phyloP scores from a whole-genome alignment of 225 moss, liverwort and hornwort genomes.

The Polytrichum commune region DNA sequence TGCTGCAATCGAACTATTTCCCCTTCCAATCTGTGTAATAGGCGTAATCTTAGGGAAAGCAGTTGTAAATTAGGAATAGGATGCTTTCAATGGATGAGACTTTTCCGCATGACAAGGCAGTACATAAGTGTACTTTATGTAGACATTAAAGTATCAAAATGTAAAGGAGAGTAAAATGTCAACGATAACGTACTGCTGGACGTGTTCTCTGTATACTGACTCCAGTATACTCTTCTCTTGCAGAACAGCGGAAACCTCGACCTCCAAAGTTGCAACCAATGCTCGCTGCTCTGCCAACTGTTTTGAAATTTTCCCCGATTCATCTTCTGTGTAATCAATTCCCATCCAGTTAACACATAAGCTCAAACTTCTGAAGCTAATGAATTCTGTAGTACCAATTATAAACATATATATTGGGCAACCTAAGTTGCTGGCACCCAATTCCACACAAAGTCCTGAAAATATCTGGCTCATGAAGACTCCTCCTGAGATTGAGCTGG shows the following conservation, averaged over 20 bases:
- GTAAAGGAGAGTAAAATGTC: background rate
- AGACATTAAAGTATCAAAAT: too few species aligned
- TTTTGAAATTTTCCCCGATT: conserved; percentile 33
- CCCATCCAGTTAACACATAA: too few species aligned
- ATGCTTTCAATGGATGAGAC: too few species aligned
- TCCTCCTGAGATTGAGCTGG: background rate
- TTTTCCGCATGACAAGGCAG: too few species aligned
- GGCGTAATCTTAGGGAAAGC: background rate
- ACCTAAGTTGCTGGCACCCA: too few species aligned
- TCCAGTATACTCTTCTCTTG: conserved; percentile 50
- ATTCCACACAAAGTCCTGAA: too few species aligned
- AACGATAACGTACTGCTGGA: conserved; percentile 26
- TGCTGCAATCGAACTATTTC: conserved; percentile 36
- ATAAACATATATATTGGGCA: too few species aligned
- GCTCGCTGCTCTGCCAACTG: conserved; percentile 45
- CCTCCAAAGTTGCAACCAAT: conserved; percentile 44
- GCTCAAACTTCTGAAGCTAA: too few species aligned
- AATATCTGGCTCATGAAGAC: background rate
- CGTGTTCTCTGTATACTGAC: conserved; percentile 26
- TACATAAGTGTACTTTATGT: background rate
- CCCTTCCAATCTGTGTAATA: conserved; percentile 29
- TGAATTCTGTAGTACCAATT: too few species aligned
- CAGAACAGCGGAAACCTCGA: conserved; percentile 35
- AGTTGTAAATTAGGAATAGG: too few species aligned
- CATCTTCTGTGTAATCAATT: conserved; percentile 13